Base-by-base conservation (phyloP, 228 moss, liverwort and hornwort species). In the Sphagnum magellanicum region DNA sequence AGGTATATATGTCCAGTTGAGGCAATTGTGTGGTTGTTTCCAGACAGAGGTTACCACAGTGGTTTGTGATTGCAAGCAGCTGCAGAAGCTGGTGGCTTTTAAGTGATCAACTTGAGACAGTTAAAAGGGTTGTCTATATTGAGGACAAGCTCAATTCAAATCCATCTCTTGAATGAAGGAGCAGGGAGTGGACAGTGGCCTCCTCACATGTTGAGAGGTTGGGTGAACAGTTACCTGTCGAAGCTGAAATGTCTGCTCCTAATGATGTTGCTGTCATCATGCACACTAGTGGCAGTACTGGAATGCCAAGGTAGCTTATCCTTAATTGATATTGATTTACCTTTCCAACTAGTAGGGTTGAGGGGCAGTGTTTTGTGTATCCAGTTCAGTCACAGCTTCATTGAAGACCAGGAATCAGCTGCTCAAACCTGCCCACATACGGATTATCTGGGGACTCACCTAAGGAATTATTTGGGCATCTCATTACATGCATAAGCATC, bases 241-340 rank as follows among this genome's bases (percentile, higher is more conserved):
- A 84, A 66, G 75, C 91, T 63, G 71, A 82, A 61, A 10, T 80
- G 67, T 91, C 97, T 7, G 79, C 83, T 71, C 59, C 93, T 73
- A 65, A 68, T n/a, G 97, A 98, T 80, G 60, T 93, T 62, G 93
- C 97, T 59, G 93, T 98, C 48, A 90, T 98, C 59, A 98, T 98
- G 97, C 93, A 98, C 59, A 98, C 97, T 3, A 98, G 97, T 74
- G 97, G 97, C 67, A 91, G 93, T 77, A 98, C 97, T 59, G 97
- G 93, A 52, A 68, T 98, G 81, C 97, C 4, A 93, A 98, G 88
- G 92, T 93, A 63, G 15, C 68, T 64, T 10, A 70, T 17, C 17
- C 17, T 17, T 17, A 51, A 10, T 51, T 6, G 53, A 16, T 4
- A 4, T 16, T 55, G 66, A 17, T 2, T 32, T 60, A 67, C 17